Evolutionary conservation across 345 rosid species (phyloP), one percentile per base, ranked within the genome.

Genomic region (Populus simonii): DNA sequence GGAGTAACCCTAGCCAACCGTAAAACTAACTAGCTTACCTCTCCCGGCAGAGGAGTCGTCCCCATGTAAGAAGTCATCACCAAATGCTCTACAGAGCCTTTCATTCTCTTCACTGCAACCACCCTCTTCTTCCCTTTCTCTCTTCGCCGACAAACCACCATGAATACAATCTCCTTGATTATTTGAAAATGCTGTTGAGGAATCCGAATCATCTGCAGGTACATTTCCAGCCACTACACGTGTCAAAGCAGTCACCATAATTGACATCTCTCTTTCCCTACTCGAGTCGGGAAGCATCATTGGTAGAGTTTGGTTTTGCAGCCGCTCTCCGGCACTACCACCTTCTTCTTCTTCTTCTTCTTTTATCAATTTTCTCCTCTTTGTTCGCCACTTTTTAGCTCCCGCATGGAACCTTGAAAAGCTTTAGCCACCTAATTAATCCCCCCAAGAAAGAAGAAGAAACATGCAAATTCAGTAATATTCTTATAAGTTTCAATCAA

Each of bases 251-350:
- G 94, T 83, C 71, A 92, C 97, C 78, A 92, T 92, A 1, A 80
- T 87, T 5, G 90, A 85, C 92, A 87, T 91, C 90, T 94, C 98
- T 84, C 80, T 83, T 77, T 91, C 91, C 78, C 89, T 89, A 45
- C 78, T 78, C 68, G 63, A 35, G 45, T 85, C 72, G 39, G 76
- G 25, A 23, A 73, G 57, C 65, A 61, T 9, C 23, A 12, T 7
- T 25, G 53, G 43, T 11, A 39, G 9, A 8, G 70, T 15, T 23
- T 33, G 38, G 25, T 69, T 69, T 10, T 75, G 59, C 57, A 75
- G 10, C 85, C 85, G 74, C 57, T 80, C 83, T n/a, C 74, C 74
- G 63, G 12, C 80, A 66, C 13, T 18, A 3, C 39, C 67, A 12
- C 22, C 23, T 45, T 35, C 65, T 35, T 33, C 10, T 31, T 16